phyloP scores from a whole-genome alignment of 2,329 filamentous ascomycete genomes.

The Dryadomyces sulphureus region DNA sequence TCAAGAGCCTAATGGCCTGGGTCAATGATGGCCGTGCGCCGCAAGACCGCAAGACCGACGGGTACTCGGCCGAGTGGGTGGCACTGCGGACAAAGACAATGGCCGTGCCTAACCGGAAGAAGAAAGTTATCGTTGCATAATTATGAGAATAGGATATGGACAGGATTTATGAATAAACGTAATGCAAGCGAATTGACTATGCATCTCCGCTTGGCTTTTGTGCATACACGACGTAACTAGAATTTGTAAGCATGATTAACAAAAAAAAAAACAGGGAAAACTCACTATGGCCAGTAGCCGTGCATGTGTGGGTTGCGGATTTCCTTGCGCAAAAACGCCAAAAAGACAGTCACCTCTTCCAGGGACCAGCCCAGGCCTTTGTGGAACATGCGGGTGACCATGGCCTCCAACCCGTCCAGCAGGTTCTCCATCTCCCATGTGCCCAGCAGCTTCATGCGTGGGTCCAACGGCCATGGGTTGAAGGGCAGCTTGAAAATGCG shows the following conservation, averaged over 20 bases:
- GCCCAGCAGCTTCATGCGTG: conserved; percentile 13
- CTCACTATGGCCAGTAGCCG: conserved; percentile 13
- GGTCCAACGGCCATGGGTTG: conserved; percentile 13
- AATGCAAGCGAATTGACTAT: too few species aligned
- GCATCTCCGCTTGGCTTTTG: not conserved
- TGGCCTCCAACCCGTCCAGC: conserved; percentile 9
- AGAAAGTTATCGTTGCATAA: not conserved
- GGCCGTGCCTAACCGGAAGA: not conserved
- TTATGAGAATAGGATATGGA: too few species aligned
- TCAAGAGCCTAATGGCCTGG: conserved; percentile 13
- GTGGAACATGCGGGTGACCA: conserved; percentile 10
- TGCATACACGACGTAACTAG: not conserved
- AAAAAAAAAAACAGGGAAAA: conserved; percentile 14
- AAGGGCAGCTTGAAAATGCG: conserved; percentile 7
- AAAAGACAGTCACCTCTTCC: conserved; percentile 11
- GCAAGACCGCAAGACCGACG: not conserved
- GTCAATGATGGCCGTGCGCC: conserved; percentile 8
- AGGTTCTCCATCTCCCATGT: conserved; percentile 9
- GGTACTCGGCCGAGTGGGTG: not conserved
- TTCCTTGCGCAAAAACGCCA: conserved; percentile 10
- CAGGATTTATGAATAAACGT: too few species aligned
- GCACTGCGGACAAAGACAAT: not conserved
- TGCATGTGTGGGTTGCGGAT: conserved; percentile 11
- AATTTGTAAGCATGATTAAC: not conserved
- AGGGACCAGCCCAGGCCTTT: conserved; percentile 8